These are phyloP conservation scores for Mortierella sp. DNA, from an alignment of 371 early-diverging fungal species.

Conservation along the genomic window DNA sequence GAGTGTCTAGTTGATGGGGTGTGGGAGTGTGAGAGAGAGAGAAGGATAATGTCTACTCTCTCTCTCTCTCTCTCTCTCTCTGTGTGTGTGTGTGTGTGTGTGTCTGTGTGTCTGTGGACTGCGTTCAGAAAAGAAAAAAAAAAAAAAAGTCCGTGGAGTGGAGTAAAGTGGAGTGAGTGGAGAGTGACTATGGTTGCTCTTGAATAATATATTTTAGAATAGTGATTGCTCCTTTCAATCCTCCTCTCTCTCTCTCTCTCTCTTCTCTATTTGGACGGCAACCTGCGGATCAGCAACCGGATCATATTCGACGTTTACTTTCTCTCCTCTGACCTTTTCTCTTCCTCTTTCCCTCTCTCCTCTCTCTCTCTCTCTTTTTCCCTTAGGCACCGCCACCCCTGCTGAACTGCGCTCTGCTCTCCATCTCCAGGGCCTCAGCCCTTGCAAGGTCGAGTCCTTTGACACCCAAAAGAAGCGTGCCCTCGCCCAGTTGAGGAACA, in stretches of 20 bases:
- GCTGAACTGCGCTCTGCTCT: slow-evolving; percentile 61
- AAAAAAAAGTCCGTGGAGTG: no score
- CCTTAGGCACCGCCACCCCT: slow-evolving; percentile 64
- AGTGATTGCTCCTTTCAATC: not conserved
- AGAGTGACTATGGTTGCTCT: no score
- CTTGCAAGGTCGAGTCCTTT: slow-evolving; percentile 75
- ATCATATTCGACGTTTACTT: no score
- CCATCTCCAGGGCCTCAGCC: slow-evolving; percentile 74
- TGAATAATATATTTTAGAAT: not conserved
- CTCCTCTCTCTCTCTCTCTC: not conserved
- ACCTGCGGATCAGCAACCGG: no score
- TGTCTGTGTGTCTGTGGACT: slow-evolving; percentile 4
- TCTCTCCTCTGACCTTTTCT: not conserved
- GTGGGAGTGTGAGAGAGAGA: no score
- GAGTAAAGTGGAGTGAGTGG: no score
- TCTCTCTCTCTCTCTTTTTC: not conserved
- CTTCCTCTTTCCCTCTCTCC: not conserved
- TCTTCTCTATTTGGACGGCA: not conserved
- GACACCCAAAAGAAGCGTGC: slow-evolving; percentile 79
- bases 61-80: no score
- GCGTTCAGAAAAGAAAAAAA: not conserved
- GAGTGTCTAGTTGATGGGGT: no score
- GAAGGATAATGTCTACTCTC: no score
- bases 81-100: slow-evolving; percentile 3
- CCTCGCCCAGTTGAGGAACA: slow-evolving; percentile 71